Percentiles rank a stretch among this genome's conserved stretches.
Conservation (phyloP, 768 basidiomycete species). For the Harrya chromipes region DNA sequence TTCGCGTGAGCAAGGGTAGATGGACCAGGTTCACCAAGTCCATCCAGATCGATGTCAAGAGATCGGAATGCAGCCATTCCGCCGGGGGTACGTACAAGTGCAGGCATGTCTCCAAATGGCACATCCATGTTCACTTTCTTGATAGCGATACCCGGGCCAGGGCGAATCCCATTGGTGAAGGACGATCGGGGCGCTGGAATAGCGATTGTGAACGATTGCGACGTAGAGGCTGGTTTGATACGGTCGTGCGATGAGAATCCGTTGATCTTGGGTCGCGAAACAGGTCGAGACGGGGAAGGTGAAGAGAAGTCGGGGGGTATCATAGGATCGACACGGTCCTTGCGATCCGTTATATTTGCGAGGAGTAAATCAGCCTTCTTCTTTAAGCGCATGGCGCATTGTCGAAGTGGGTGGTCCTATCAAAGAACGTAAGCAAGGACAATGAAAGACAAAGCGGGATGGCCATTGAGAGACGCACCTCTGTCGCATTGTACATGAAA, state of each 20-base stretch:
- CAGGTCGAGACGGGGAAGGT: conserved; percentile 17
- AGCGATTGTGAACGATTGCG: conserved; percentile 4
- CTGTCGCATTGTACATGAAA: conserved; percentile 84
- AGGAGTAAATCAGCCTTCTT: conserved; percentile 84
- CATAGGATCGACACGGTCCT: conserved; percentile 69
- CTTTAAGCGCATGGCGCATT: conserved; percentile 76
- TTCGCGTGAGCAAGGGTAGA: conserved; percentile 32
- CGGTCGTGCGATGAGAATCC: conserved; percentile 32
- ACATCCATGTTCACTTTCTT: conserved; percentile 35
- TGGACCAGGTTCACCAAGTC: conserved; percentile 33
- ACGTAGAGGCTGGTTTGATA: conserved; percentile 23
- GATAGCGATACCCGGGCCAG: conserved; percentile 2
- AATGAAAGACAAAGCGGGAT: conserved; percentile 1
- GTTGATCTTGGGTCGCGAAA: conserved; percentile 45
- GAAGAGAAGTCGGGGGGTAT: conserved; percentile 51
- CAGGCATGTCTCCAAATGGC: conserved; percentile 63
- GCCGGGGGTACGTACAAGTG: conserved; percentile 64
- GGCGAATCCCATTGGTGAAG: conserved; percentile 18
- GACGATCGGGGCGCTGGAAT: conserved; percentile 9
- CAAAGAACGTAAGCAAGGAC: background rate
- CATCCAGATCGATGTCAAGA: conserved; percentile 53
- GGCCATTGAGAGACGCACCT: conserved; percentile 52
- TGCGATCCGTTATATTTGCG: conserved; percentile 84
- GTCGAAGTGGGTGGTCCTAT: conserved; percentile 86
- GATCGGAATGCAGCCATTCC: conserved; percentile 70